These are phyloP conservation scores for Wickerhamomyces strasburgensis DNA, from an alignment of 805 yeast genomes.

Conservation along the genomic window DNA sequence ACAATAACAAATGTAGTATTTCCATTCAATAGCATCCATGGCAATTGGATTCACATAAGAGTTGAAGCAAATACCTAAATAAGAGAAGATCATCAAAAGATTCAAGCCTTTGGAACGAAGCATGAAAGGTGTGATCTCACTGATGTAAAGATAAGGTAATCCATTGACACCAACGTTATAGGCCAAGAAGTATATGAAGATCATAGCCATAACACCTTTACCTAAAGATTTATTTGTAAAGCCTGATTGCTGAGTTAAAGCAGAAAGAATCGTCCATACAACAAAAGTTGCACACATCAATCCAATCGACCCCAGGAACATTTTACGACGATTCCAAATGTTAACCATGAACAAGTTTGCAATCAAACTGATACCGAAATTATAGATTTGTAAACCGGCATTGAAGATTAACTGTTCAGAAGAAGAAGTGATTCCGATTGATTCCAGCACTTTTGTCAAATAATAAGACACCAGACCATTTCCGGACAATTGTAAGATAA, in stretches of 20 bases:
- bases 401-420: conserved; percentile 41
- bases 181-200: conserved; percentile 37
- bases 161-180: conserved; percentile 41
- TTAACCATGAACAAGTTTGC: conserved; percentile 22
- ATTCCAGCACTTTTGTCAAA: conserved; percentile 40
- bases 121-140: conserved; percentile 34
- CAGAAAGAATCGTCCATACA: conserved; percentile 41
- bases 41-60: conserved; percentile 34
- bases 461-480: conserved; percentile 47
- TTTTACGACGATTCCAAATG: conserved; percentile 29
- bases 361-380: conserved; percentile 29
- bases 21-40: conserved; percentile 31
- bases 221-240: conserved; percentile 35
- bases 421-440: conserved; percentile 46
- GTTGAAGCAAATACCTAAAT: conserved; percentile 23
- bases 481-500: conserved; percentile 42
- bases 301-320: conserved; percentile 29
- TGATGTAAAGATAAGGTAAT: conserved; percentile 38
- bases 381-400: conserved; percentile 43
- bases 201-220: conserved; percentile 43
- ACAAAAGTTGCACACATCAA: conserved; percentile 33
- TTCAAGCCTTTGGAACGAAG: conserved; percentile 25
- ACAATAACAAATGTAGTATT: conserved; percentile 31
- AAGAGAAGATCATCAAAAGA: conserved; percentile 14
- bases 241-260: conserved; percentile 35